Base-by-base conservation (phyloP, 805 yeast genomes). In the Wickerhamiella galacta region DNA sequence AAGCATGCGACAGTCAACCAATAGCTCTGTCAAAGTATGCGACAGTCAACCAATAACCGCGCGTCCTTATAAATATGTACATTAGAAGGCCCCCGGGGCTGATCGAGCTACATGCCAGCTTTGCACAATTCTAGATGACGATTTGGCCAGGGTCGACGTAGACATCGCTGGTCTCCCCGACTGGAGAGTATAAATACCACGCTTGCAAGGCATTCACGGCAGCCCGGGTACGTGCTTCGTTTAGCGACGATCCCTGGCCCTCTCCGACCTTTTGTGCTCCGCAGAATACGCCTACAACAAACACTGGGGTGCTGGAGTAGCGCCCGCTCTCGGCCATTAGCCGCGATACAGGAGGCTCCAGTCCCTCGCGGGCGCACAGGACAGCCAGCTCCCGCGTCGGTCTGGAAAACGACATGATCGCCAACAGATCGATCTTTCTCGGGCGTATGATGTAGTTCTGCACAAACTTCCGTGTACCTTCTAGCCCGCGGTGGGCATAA, bases 301-400 rank as follows among this genome's bases (percentile, higher is more conserved):
- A 90, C 24, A 83, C 75, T 16, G 98, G 93, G 30, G 78, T 72
- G 37, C 70, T 66, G 3, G 94, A 72, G 47, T 65, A 61, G 56
- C 98, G 70, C 54, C 99, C 99, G 19, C 94, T 78, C 57, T 90
- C 99, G 21, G 93, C 85, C 35, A 90, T 60, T 38, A 90, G 65
- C 51, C 92, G 72, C 30, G 83, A 74, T 4, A 77, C 67, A 19
- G 95, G 95, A 15, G 70, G 66, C 32, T 67, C 68, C 42, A 87
- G 63, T 10, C 70, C 68, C 50, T 85, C 77, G 41, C 85, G 72
- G 35, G 70, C 74, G 48, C 94, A 74, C 31, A 90, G 58, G 38
- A 72, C 68, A 1, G 81, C 67, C 38, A 90, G 63, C 51, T 85
- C 90, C 52, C 90, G 68, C 10, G 87, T 77, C 25, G 96, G 95